phyloP scores from a whole-genome alignment of 257 asterid species.

The Solanum pimpinellifolium region DNA sequence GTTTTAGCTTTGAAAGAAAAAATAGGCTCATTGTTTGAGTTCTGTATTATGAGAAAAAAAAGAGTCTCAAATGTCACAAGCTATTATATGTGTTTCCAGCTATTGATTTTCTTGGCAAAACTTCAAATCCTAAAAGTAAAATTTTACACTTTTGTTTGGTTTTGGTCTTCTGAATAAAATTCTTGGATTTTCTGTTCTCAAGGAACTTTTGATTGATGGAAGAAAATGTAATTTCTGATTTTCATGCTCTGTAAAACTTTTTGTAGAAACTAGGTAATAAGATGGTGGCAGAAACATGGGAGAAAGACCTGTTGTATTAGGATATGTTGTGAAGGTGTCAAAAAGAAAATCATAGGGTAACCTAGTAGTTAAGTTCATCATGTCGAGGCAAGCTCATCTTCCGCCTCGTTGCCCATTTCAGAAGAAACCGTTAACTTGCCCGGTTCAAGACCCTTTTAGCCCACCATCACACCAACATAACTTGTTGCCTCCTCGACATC shows the following conservation, averaged over 20 bases:
- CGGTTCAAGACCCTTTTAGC: constrained; percentile 6
- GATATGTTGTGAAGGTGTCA: constrained; percentile 7
- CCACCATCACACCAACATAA: constrained; percentile 16
- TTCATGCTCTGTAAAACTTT: not conserved
- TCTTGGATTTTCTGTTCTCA: not conserved
- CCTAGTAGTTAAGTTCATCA: constrained; percentile 25
- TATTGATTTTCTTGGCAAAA: not conserved
- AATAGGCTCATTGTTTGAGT: not conserved
- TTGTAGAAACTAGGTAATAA: constrained; percentile 1
- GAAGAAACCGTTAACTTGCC: constrained; percentile 29
- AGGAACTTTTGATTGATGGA: not conserved
- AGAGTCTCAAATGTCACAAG: not conserved
- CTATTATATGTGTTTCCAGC: not conserved
- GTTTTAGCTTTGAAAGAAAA: not conserved
- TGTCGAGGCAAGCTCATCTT: constrained; percentile 74
- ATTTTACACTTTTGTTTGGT: not conserved
- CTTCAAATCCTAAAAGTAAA: not conserved
- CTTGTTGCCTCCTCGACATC: constrained; percentile 21
- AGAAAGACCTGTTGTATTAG: constrained; percentile 1
- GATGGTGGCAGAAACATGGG: constrained; percentile 4
- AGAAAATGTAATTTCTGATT: not conserved
- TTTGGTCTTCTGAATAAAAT: not conserved
- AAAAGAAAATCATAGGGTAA: constrained; percentile 9
- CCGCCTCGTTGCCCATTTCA: constrained; percentile 90
- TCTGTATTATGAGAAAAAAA: not conserved